Percentiles rank a stretch among this genome's conserved stretches.
Conservation (phyloP, 306 rosid genomes). For the Morella rubra region DNA sequence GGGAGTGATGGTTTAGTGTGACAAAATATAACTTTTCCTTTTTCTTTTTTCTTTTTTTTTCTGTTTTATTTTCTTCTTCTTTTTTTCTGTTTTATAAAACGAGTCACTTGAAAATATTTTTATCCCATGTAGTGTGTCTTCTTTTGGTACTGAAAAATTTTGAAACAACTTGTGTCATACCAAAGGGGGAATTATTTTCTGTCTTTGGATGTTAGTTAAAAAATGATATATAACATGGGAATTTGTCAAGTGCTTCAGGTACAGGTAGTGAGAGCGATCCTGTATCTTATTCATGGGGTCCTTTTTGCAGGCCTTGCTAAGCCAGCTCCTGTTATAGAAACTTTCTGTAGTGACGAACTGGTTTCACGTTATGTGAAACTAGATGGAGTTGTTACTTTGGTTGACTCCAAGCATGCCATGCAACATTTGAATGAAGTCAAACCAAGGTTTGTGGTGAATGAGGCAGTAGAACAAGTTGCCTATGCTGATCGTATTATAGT, state of each 20-base stretch:
- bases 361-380: constrained; percentile 69
- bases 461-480: constrained; percentile 91
- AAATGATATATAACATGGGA: not conserved
- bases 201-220: not conserved
- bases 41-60: too few relatives aligned
- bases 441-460: constrained; percentile 95
- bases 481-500: constrained; percentile 86
- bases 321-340: constrained; percentile 89
- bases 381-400: constrained; percentile 94
- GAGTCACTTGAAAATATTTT: not conserved
- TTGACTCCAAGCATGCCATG: constrained; percentile 86
- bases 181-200: not conserved
- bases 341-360: constrained; percentile 73
- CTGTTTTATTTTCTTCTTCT: too few relatives aligned
- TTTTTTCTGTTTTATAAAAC: not conserved
- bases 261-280: constrained; percentile 2
- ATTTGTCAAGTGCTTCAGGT: constrained; percentile 9
- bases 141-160: constrained; percentile 4
- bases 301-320: constrained; percentile 78
- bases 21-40: not conserved
- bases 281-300: not conserved
- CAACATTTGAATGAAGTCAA: constrained; percentile 78
- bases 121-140: not conserved
- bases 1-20: too few relatives aligned
- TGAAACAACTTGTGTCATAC: not conserved